These are phyloP conservation scores for Euphorbia lathyris DNA, from an alignment of 345 rosid genomes.

Conservation along the genomic window DNA sequence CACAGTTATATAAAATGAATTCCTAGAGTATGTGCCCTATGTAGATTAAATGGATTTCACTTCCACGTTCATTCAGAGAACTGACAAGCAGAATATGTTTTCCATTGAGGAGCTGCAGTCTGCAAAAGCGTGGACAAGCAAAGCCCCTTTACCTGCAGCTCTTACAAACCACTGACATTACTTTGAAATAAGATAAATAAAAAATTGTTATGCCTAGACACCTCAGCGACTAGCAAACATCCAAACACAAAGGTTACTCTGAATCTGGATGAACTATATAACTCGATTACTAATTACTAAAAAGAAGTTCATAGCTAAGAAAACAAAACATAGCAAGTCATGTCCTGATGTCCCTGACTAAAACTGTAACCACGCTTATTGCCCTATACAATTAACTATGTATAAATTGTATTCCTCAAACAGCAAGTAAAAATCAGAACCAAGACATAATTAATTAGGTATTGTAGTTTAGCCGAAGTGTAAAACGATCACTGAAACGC, in stretches of 20 bases:
- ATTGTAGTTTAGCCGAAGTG: not conserved
- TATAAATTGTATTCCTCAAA: not conserved
- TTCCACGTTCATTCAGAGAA: not conserved
- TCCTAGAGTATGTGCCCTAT: not conserved
- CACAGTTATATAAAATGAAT: not conserved
- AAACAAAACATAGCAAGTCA: not conserved
- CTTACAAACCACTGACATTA: not conserved
- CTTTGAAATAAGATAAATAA: too few relatives aligned
- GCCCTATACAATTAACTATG: not conserved
- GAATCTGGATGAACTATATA: not conserved
- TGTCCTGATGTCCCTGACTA: not conserved
- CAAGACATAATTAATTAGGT: not conserved
- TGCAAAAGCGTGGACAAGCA: not conserved
- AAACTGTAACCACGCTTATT: not conserved
- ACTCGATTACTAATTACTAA: not conserved
- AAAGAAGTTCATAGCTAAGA: not conserved
- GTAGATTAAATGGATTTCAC: not conserved
- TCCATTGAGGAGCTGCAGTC: not conserved
- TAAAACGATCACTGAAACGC: not conserved
- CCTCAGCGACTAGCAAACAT: not conserved
- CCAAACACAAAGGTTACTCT: not conserved
- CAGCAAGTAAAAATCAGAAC: not conserved
- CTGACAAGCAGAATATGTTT: not conserved
- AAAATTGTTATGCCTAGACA: not conserved
- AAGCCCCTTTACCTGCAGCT: not conserved